phyloP scores from a whole-genome alignment of 352 stramenopile species.

The Pythium graminicola region DNA sequence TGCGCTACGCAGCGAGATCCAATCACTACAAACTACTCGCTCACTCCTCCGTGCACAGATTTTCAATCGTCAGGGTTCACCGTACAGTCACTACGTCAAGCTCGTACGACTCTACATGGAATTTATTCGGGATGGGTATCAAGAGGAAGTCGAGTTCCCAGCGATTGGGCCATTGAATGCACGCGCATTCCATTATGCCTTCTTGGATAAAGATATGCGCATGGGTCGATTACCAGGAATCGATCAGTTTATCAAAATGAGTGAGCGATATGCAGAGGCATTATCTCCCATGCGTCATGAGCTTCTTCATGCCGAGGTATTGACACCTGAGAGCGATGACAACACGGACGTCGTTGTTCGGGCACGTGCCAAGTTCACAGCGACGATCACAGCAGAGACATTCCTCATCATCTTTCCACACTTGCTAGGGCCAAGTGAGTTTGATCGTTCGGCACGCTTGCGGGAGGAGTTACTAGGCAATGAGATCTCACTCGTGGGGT shows the following conservation, averaged over 20 bases:
- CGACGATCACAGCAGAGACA: constrained; percentile 4
- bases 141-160: constrained; percentile 1
- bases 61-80: constrained; percentile 7
- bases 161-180: background rate
- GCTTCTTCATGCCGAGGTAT: background rate
- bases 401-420: constrained; percentile 11
- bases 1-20: constrained; percentile 34
- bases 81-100: constrained; percentile 16
- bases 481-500: constrained; percentile 2
- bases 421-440: background rate
- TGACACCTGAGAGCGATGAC: background rate
- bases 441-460: background rate
- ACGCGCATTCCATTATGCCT: background rate
- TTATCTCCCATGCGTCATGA: background rate
- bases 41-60: constrained; percentile 23
- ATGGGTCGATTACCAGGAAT: constrained; percentile 3
- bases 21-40: constrained; percentile 21
- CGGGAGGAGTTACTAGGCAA: constrained; percentile 3
- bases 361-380: background rate
- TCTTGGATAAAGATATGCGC: constrained; percentile 11
- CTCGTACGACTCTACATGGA: constrained; percentile 19
- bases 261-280: constrained; percentile 1
- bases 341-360: constrained; percentile 5
- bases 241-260: constrained; percentile 5
- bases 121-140: constrained; percentile 16